Evolutionary conservation across 2,329 filamentous ascomycete genomes (phyloP), one percentile per base, ranked within the genome.

Genomic region (Ilyonectria robusta): DNA sequence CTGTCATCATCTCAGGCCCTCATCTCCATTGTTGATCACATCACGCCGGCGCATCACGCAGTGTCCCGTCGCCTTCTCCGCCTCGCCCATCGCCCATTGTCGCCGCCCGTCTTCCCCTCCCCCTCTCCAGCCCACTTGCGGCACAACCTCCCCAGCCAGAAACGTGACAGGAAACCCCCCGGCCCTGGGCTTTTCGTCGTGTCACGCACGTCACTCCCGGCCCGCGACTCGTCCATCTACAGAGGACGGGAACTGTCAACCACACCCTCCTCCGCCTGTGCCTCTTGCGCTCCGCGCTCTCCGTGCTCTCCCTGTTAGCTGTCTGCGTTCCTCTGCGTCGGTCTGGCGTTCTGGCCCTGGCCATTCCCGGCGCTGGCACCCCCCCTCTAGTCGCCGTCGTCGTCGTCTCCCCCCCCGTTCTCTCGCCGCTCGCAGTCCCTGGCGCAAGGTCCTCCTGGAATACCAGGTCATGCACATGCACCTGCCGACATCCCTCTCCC

Each of bases 381-480:
- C 50, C 50, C 44, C 57, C 31, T 54, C 37, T 40, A 23, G 26
- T 57, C 60, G 35, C 15, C 23, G 53, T 58, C 44, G 60, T 33
- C 35, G 47, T 53, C 33, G 46, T 37, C 59, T 37, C 55, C 48
- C 54, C 55, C 35, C 37, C 44, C 40, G 60, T 58, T 63, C 59
- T 29, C 40, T 60, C 42, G 56, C 33, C 15, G 50, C 44, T 61
- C 54, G 50, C n/a, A 9, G 17, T 29, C 23, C 35, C 53, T 42
- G 6, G 53, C 17, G 7, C 56, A 60, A 60, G 44, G 62, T 35
- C 57, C 51, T 58, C 47, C 54, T 57, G 47, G 58, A 56, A 37
- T 37, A 51, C 53, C 63, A 69, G 67, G 68, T 63, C 55, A 75
- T 74, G 72, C 69, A 71, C 65, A 72, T 75, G 70, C 67, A 72